Conservation (phyloP, 257 asterid species). For the Przewalskia tangutica region DNA sequence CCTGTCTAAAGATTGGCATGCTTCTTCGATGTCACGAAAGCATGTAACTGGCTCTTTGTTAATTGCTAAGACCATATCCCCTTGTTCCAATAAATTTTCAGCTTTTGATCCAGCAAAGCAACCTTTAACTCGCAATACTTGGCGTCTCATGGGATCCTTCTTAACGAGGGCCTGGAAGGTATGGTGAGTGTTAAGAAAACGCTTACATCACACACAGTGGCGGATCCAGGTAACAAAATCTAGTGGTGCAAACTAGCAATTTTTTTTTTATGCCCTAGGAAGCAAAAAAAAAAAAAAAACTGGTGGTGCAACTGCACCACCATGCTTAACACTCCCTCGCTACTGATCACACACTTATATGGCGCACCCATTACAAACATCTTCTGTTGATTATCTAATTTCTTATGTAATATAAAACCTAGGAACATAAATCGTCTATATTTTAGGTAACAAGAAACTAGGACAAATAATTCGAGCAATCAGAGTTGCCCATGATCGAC, state of each 20-base stretch:
- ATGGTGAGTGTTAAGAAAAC: not conserved
- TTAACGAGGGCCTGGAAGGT: constrained; percentile 58
- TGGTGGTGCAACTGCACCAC: no score
- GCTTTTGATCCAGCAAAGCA: constrained; percentile 92
- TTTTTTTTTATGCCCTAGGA: no score
- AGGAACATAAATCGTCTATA: not conserved
- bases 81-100: constrained; percentile 68
- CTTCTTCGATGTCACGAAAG: constrained; percentile 78
- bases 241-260: no score
- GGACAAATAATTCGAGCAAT: not conserved
- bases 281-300: no score
- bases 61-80: constrained; percentile 95
- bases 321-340: no score
- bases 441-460: not conserved
- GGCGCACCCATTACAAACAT: not conserved
- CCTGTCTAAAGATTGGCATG: constrained; percentile 66
- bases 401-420: not conserved
- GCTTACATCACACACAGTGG: not conserved
- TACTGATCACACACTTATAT: not conserved
- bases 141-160: constrained; percentile 89
- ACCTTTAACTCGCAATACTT: constrained; percentile 85
- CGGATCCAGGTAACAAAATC: no score
- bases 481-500: not conserved
- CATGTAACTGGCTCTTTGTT: constrained; percentile 87
- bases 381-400: not conserved